Evolutionary conservation across 306 rosid genomes (phyloP).

Genomic region (Mimosa bimucronata): DNA sequence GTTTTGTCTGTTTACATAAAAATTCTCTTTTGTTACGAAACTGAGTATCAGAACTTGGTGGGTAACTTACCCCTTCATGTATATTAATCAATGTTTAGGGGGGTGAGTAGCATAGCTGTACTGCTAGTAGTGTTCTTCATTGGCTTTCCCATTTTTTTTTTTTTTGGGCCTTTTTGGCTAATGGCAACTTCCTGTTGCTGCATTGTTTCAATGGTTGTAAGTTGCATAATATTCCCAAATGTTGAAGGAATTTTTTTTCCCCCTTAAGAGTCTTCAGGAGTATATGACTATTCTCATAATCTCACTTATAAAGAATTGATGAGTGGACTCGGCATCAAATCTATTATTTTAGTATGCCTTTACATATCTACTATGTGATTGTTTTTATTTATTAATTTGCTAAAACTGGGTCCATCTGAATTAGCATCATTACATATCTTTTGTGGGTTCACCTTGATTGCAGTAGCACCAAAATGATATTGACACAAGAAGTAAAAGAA

Average conservation of each 20-base stretch:
- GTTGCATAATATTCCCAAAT: background rate
- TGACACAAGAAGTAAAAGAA: background rate
- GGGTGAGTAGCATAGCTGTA: slow-evolving; percentile 38
- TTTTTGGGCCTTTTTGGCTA: slow-evolving; percentile 12
- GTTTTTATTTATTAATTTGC: background rate
- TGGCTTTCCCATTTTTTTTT: background rate
- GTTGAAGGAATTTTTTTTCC: slow-evolving; percentile 36
- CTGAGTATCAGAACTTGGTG: slow-evolving; percentile 15
- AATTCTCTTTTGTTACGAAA: slow-evolving; percentile 30
- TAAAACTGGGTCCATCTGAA: background rate
- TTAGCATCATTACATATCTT: background rate
- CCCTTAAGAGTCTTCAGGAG: slow-evolving; percentile 18
- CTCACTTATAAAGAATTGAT: background rate
- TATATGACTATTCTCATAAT: background rate
- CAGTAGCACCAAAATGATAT: background rate
- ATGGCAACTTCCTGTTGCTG: slow-evolving; percentile 40
- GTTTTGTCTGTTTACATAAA: slow-evolving; percentile 36
- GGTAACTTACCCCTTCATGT: slow-evolving; percentile 50
- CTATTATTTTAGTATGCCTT: no score
- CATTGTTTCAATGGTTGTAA: slow-evolving; percentile 1
- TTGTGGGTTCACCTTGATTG: background rate
- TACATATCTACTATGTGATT: background rate
- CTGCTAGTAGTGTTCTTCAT: slow-evolving; percentile 14
- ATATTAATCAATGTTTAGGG: slow-evolving; percentile 43
- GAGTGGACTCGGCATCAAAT: background rate